Conservation (phyloP, 176 grass and related monocot genomes). For the Secale cereale region DNA sequence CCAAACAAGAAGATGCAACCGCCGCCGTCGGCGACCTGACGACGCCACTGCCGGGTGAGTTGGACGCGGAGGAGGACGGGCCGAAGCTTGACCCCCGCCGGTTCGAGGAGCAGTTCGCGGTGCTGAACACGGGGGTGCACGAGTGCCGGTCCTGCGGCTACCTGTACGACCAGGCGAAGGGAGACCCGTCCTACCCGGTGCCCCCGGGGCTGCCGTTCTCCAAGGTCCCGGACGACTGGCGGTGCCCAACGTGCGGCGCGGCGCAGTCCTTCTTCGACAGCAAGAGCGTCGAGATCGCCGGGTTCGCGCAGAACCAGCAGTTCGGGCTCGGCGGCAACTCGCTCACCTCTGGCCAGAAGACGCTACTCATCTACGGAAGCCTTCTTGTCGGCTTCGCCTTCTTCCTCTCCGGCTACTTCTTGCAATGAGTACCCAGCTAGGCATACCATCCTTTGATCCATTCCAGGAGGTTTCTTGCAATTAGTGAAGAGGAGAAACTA, state of each 20-base stretch:
- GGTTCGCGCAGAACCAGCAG: slow-evolving; percentile 95
- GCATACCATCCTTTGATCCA: background rate
- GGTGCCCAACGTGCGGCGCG: slow-evolving; percentile 79
- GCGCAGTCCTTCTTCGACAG: slow-evolving; percentile 84
- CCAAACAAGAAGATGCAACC: background rate
- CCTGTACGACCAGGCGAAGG: slow-evolving; percentile 73
- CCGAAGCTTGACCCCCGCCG: slow-evolving; percentile 58
- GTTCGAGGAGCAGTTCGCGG: slow-evolving; percentile 79
- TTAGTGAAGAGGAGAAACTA: background rate
- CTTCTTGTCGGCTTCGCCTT: slow-evolving; percentile 65
- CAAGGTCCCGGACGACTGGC: slow-evolving; percentile 83
- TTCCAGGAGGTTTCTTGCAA: background rate
- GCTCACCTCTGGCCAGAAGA: slow-evolving; percentile 72
- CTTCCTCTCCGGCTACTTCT: slow-evolving; percentile 87
- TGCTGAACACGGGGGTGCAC: slow-evolving; percentile 85
- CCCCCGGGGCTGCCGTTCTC: slow-evolving; percentile 70
- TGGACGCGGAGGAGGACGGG: background rate
- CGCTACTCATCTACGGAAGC: slow-evolving; percentile 73
- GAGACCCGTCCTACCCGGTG: slow-evolving; percentile 80
- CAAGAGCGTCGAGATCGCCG: slow-evolving; percentile 92
- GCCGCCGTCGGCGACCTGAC: background rate
- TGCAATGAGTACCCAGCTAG: slow-evolving; percentile 45
- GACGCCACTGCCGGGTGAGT: background rate
- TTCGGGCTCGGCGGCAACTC: slow-evolving; percentile 85
- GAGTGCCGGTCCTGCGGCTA: slow-evolving; percentile 94